Base-by-base conservation (phyloP, 2,329 filamentous ascomycete genomes). In the Ilyonectria destructans region DNA sequence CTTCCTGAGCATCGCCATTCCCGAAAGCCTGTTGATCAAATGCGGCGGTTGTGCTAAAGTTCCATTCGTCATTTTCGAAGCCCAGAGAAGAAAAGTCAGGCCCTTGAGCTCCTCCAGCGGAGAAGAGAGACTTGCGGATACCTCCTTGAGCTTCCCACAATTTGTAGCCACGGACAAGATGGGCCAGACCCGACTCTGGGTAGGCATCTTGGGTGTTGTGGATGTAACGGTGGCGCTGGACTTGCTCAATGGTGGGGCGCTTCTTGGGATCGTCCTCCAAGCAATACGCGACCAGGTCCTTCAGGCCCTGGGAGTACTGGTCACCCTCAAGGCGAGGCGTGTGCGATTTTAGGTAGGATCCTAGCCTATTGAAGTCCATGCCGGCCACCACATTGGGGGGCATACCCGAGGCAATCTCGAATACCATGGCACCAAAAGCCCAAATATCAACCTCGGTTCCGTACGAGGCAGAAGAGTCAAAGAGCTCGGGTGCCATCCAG, bases 401-500 rank as follows among this genome's bases (percentile, higher is more conserved):
- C 19, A 91, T 83, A 1, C 93, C 93, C 4, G 92, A 94, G 1
- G 93, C 93, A 79, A 96, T 93, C 80, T 96, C 93, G 75, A 90
- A 94, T 2, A 94, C 86, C 79, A 95, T 92, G 69, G 93, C 92
- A 2, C 93, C 94, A 77, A 94, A 95, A 2, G 93, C 93, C 93
- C 94, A 96, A 58, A 95, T 94, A 74, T 96, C 93, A 49, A 92
- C 90, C 75, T 92, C 91, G 15, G 90, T 91, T 66, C 91, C 91
- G 77, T 93, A 93, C 6, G 90, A 89, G 10, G 87, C 85, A 4
- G 87, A 84, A 43, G 88, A 85, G 65, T 91, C 89, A 73, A 93
- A 91, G 13, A 96, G 85, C 75, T 96, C 94, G 0, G 92, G 93
- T 0, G 94, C 92, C 93, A 96, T 95, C 92, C 93, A 96, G 80